A percentile compares a stretch with the other conserved stretches of the same genome.
Conservation (phyloP, 2,329 filamentous ascomycete genomes). For the Sporothrix luriei region DNA sequence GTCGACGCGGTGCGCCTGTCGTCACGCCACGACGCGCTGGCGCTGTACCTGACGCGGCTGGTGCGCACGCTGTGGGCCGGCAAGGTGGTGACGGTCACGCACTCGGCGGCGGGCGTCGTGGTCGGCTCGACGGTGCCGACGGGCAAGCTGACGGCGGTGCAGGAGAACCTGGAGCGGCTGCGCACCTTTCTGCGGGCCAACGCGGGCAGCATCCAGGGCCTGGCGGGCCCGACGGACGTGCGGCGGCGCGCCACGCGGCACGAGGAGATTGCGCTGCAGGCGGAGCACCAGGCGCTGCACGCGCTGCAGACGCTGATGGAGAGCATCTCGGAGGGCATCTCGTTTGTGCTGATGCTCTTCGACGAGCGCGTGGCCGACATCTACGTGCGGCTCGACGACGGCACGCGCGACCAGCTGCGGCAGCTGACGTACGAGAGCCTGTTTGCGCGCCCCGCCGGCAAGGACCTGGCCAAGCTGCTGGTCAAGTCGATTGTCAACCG, state of each 20-base stretch:
- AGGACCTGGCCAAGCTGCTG: conserved; percentile 87
- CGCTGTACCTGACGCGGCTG: conserved; percentile 84
- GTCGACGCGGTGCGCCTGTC: conserved; percentile 86
- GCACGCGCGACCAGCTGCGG: conserved; percentile 67
- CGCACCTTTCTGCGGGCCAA: conserved; percentile 85
- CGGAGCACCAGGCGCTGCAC: conserved; percentile 89
- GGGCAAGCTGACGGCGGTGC: conserved; percentile 72
- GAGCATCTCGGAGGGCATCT: conserved; percentile 93
- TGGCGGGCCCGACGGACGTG: conserved; percentile 88
- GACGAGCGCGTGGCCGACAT: conserved; percentile 93
- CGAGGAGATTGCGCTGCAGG: conserved; percentile 88
- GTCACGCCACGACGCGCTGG: conserved; percentile 83
- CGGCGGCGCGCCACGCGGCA: conserved; percentile 76
- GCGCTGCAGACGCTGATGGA: conserved; percentile 82
- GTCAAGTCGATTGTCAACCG: conserved; percentile 98
- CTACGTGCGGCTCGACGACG: conserved; percentile 71
- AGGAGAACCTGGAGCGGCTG: conserved; percentile 77
- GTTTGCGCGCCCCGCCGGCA: conserved; percentile 77
- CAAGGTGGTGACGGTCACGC: conserved; percentile 73
- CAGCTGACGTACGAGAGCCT: conserved; percentile 84
- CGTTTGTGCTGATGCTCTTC: conserved; percentile 91
- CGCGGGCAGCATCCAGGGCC: conserved; percentile 85
- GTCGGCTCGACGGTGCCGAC: conserved; percentile 69
- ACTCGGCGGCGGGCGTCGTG: conserved; percentile 62
- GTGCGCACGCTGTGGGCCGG: conserved; percentile 86